Conservation (phyloP, 1,139 yeast genomes). For the Suhomyces bribrorum region DNA sequence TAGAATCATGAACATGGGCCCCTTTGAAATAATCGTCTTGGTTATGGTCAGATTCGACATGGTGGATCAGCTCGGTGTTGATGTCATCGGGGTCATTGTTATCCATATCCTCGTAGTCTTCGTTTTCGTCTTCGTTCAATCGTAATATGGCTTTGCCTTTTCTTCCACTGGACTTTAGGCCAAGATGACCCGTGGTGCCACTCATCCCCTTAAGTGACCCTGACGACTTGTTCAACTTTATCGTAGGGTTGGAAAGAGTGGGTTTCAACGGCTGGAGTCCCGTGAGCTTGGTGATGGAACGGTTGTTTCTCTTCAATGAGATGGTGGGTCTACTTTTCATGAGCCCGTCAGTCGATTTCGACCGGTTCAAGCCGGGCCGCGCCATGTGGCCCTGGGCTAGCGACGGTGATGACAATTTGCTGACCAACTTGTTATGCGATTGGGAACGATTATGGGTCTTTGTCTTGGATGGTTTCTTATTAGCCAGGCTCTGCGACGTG, state of each 20-base stretch:
- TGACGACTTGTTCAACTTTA: constrained; percentile 34
- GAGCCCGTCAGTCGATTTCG: constrained; percentile 48
- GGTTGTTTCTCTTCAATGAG: constrained; percentile 35
- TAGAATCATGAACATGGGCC: neutral
- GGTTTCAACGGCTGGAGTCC: constrained; percentile 45
- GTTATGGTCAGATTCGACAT: neutral
- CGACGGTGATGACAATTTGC: constrained; percentile 22
- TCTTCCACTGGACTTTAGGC: constrained; percentile 38
- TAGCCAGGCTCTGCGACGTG: constrained; percentile 1
- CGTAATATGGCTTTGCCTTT: constrained; percentile 45
- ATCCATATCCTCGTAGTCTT: constrained; percentile 17
- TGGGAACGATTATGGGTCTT: constrained; percentile 34
- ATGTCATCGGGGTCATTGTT: constrained; percentile 8
- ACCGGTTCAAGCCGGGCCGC: constrained; percentile 40
- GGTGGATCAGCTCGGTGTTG: neutral
- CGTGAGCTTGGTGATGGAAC: constrained; percentile 40
- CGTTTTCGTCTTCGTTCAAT: constrained; percentile 28
- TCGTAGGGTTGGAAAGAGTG: constrained; percentile 30
- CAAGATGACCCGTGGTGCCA: constrained; percentile 14
- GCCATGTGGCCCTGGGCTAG: constrained; percentile 15
- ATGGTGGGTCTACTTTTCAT: constrained; percentile 23
- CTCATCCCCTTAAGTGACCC: constrained; percentile 38
- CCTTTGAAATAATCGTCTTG: constrained; percentile 7
- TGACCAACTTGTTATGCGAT: constrained; percentile 34
- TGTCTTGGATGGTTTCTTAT: constrained; percentile 8